Base-by-base conservation (phyloP, 176 grass and related monocot species). In the Oropetium thomaeum region DNA sequence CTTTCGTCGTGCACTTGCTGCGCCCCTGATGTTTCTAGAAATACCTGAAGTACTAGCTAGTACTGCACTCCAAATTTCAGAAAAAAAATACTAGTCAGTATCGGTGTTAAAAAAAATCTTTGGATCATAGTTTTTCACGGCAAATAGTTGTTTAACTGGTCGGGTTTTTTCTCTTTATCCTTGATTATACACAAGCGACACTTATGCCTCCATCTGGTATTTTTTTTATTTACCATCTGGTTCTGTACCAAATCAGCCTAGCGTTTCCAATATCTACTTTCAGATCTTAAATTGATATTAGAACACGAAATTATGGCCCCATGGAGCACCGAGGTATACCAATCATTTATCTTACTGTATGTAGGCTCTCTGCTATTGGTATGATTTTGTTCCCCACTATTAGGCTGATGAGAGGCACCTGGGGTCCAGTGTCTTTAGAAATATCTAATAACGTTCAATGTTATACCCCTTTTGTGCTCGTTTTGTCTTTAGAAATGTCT, bases 351-450 rank as follows among this genome's bases (percentile, higher is more conserved):
- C 42, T 62, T 58, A 69, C 69, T 79, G 35, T 72, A 83, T 78
- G 74, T 55, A 65, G 28, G 58, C 13, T 85, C 67, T 22, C 47
- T 29, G 71, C 59, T 38, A 48, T 58, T 78, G 73, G 9, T 37
- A 78, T 84, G 51, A 87, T 87, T 66, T 73, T 87, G 85, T 73
- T 87, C 67, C 74, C 86, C 74, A 74, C 86, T 74, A 69, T 79
- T 79, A 62, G 74, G 43, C 34, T 64, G 42, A 62, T 29, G 26
- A 68, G 74, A 83, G 77, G 69, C 68, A 83, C 28, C 70, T 30
- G 44, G 27, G 65, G 76, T 69, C 40, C 61, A 67, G 44, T 8
- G 33, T 49, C 37, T 78, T 77, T 16, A 34, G 27, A 73, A 76
- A 44, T 26, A 5, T 67, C 28, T 20, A 75, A 62, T 33, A 75